These are phyloP conservation scores for Malus hybrid DNA, from an alignment of 331 rosid species.

Conservation along the genomic window DNA sequence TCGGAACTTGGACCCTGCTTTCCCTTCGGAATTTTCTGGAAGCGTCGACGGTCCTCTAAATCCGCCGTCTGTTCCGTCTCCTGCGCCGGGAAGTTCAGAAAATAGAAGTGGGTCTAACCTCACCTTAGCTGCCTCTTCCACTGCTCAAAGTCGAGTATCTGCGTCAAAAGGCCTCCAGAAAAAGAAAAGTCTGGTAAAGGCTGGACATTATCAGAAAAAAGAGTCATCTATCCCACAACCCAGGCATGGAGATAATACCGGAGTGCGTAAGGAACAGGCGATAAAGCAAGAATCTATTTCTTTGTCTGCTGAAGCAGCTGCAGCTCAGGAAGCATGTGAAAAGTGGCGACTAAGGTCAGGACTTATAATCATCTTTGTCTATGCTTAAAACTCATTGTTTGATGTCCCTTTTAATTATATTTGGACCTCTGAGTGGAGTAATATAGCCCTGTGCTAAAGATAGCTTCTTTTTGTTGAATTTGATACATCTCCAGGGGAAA, in stretches of 20 bases:
- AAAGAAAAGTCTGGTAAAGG: conserved; percentile 53
- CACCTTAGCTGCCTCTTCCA: conserved; percentile 72
- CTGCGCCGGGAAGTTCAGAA: conserved; percentile 19
- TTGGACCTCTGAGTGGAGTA: not conserved
- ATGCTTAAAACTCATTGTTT: too few relatives aligned
- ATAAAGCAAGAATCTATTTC: conserved; percentile 38
- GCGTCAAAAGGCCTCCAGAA: conserved; percentile 50
- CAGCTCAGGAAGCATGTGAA: conserved; percentile 84
- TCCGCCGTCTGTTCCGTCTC: too few relatives aligned
- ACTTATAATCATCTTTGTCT: conserved; percentile 9
- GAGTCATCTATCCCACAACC: conserved; percentile 32
- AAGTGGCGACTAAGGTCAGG: conserved; percentile 81
- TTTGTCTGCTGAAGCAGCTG: conserved; percentile 31
- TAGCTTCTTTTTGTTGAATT: conserved; percentile 15
- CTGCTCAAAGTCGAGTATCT: conserved; percentile 42
- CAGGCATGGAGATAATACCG: conserved; percentile 29
- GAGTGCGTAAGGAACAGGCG: conserved; percentile 29
- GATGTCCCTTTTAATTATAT: not conserved
- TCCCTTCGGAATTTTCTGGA: too few relatives aligned
- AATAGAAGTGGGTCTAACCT: conserved; percentile 43
- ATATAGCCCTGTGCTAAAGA: conserved; percentile 1
- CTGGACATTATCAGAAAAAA: conserved; percentile 33
- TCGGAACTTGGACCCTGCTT: too few relatives aligned
- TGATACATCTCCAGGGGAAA: conserved; percentile 68
- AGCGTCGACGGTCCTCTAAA: too few relatives aligned